Base-by-base conservation (phyloP, 768 basidiomycete genomes). In the Cytidiella melzeri region DNA sequence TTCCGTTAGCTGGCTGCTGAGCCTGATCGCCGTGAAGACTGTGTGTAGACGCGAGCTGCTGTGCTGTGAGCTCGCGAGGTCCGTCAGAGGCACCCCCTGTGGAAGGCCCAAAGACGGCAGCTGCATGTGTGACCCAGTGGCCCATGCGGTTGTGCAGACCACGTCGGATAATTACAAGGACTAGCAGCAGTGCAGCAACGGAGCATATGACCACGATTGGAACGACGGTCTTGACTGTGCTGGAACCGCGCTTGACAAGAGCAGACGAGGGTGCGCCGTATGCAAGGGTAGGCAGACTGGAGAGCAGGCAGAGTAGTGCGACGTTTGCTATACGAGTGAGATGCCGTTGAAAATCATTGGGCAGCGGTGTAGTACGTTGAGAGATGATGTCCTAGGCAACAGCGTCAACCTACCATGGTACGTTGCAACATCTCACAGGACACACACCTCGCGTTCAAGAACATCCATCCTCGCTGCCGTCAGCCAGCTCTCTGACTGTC, bases 11-110 rank as follows among this genome's bases (percentile, higher is more conserved):
- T 10, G 56, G 48, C 15, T 60, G 53, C 6, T 42, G 58, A 56
- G 52, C 68, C 69, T 54, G 70, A 15, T 66, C 68, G 0, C 79
- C 79, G 30, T 34, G 7, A 7, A 7, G 30, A 34, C 30, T 7
- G 30, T 34, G 9, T 34, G 30, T 7, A 34, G 30, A 7, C 10
- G 76, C 76, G 12, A 82, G 71, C 61, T 81, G 77, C 51, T 76
- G 77, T 1, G 81, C 80, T 0, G 80, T 81, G 19, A 80, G 58
- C 55, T 76, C 72, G 7, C 47, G 47, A 3, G 47, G 7, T 38
- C 40, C 47, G 45, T 46, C 34, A 3, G n/a, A 13, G 2, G 37
- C 37, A 1, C 7, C 24, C 23, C 39, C 41, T 3, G 47, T 41
- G 26, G 25, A 41, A 3, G 47, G 47, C 10, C 47, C 47, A 21